Conservation (phyloP, 805 yeast species). For the Ogataea methanolica region DNA sequence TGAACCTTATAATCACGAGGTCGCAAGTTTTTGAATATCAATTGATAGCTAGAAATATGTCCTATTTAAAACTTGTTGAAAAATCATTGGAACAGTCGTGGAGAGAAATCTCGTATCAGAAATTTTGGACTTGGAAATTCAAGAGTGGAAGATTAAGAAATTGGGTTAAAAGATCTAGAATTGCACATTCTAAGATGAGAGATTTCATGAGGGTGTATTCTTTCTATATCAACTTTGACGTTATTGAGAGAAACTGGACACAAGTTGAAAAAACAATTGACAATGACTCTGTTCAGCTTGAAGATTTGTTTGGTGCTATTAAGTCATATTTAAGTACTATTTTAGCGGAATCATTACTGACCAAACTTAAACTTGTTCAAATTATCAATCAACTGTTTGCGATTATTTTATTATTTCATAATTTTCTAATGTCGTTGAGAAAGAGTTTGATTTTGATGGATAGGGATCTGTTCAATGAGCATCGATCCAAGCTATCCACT, state of each 20-base stretch:
- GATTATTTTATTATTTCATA: slow-evolving; percentile 43
- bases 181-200: slow-evolving; percentile 54
- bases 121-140: slow-evolving; percentile 60
- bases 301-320: slow-evolving; percentile 39
- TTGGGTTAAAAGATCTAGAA: slow-evolving; percentile 52
- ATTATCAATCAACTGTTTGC: slow-evolving; percentile 42
- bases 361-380: slow-evolving; percentile 50
- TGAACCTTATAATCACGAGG: slow-evolving; percentile 67
- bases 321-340: slow-evolving; percentile 58
- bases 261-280: slow-evolving; percentile 31
- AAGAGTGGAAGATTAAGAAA: slow-evolving; percentile 39
- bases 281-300: slow-evolving; percentile 28
- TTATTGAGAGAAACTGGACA: slow-evolving; percentile 52
- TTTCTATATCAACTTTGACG: slow-evolving; percentile 52
- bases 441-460: slow-evolving; percentile 49
- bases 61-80: slow-evolving; percentile 59
- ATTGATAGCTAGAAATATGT: slow-evolving; percentile 65
- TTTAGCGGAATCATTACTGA: slow-evolving; percentile 61
- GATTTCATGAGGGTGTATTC: slow-evolving; percentile 52
- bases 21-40: slow-evolving; percentile 76
- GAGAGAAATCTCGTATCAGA: slow-evolving; percentile 60
- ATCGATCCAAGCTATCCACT: slow-evolving; percentile 31
- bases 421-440: slow-evolving; percentile 47
- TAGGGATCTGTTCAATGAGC: slow-evolving; percentile 38
- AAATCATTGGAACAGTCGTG: slow-evolving; percentile 61